Conservation (phyloP, 2,329 filamentous ascomycete genomes). For the Neocatenulostroma microsporum region DNA sequence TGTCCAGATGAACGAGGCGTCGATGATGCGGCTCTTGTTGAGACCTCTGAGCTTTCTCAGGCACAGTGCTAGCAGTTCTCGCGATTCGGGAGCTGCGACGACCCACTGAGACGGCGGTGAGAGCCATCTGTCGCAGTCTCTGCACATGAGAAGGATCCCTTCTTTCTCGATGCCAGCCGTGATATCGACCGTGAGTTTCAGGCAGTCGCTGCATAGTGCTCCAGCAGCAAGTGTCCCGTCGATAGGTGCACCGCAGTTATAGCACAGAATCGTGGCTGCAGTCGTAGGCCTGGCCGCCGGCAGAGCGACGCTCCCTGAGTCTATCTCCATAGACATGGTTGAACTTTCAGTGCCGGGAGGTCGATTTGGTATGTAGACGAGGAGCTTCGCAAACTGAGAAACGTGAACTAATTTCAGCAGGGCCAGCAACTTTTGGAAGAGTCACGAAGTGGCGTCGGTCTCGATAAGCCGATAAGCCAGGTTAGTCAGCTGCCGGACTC, state of each 20-base stretch:
- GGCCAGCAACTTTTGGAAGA: too few species aligned
- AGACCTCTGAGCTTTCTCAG: conserved; percentile 79
- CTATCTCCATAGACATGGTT: conserved; percentile 33
- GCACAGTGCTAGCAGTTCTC: conserved; percentile 87
- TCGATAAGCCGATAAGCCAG: too few species aligned
- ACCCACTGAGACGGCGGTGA: conserved; percentile 82
- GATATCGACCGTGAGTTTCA: conserved; percentile 90
- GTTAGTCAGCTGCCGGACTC: too few species aligned
- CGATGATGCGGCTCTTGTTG: conserved; percentile 85
- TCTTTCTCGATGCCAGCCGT: conserved; percentile 87
- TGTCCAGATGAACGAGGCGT: conserved; percentile 96
- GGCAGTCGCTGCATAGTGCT: conserved; percentile 90
- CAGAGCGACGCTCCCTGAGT: conserved; percentile 22
- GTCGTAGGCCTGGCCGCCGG: conserved; percentile 17
- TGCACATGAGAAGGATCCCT: conserved; percentile 80
- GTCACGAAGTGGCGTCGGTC: too few species aligned
- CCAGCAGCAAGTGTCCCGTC: conserved; percentile 81
- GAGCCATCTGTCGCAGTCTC: conserved; percentile 90
- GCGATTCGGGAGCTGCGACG: conserved; percentile 73
- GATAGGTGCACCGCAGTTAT: conserved; percentile 93
- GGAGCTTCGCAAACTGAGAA: too few species aligned
- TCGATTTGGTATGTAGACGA: too few species aligned
- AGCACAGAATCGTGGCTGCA: conserved; percentile 74
- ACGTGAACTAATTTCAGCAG: too few species aligned
- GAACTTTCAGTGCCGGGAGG: too few species aligned